Evolutionary conservation across 768 basidiomycete species (phyloP).

Genomic region (Boletus reticulatus): DNA sequence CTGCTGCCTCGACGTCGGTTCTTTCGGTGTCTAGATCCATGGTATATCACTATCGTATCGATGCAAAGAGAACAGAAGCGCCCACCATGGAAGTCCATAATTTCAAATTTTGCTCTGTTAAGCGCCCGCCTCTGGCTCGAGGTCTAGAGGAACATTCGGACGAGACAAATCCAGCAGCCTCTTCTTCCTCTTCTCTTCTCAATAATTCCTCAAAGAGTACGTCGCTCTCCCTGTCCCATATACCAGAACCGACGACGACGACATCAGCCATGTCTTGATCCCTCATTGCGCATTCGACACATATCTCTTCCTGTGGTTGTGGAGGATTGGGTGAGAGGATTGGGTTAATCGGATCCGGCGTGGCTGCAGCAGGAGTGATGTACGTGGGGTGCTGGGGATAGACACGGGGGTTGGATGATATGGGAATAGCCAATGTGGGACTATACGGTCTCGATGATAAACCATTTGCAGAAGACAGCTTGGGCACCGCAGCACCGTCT

Average conservation of each 20-base stretch:
- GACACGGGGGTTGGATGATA: conserved; percentile 65
- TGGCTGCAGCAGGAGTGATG: conserved; percentile 52
- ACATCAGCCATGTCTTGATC: conserved; percentile 99
- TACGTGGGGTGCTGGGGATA: conserved; percentile 77
- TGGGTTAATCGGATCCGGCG: conserved; percentile 58
- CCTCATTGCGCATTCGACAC: conserved; percentile 97
- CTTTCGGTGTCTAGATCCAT: conserved; percentile 74
- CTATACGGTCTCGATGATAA: conserved; percentile 56
- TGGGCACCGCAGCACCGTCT: conserved; percentile 34
- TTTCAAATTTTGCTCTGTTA: conserved; percentile 78
- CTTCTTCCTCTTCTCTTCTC: conserved; percentile 69
- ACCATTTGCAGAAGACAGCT: conserved; percentile 49
- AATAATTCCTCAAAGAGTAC: conserved; percentile 74
- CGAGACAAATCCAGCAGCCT: conserved; percentile 44
- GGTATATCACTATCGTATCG: conserved; percentile 8
- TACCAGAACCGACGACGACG: conserved; percentile 77
- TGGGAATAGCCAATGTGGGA: conserved; percentile 42
- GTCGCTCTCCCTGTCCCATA: conserved; percentile 93
- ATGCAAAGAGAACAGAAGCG: conserved; percentile 12
- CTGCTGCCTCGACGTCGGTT: conserved; percentile 81
- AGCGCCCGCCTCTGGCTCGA: conserved; percentile 58
- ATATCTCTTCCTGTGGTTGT: conserved; percentile 72
- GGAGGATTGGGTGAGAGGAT: conserved; percentile 56
- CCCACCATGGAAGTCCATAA: conserved; percentile 78
- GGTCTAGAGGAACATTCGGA: conserved; percentile 58